These are phyloP conservation scores for Rubroboletus pulcherrimus DNA, from an alignment of 768 basidiomycete genomes.

Conservation along the genomic window DNA sequence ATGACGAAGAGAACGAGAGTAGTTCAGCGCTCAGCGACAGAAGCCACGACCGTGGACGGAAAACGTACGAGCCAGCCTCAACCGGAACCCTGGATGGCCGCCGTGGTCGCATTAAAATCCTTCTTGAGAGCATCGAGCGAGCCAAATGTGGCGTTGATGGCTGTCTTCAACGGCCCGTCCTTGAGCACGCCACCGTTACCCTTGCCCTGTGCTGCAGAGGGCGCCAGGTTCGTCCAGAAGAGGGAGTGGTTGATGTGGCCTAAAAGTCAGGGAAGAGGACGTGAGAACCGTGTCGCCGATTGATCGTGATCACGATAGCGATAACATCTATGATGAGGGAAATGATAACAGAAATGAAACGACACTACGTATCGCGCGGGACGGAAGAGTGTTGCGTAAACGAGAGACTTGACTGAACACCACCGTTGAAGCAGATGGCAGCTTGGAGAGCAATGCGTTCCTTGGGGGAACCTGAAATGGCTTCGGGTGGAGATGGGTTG, in stretches of 20 bases:
- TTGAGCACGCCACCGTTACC: conserved; percentile 58
- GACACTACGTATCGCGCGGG: neutral
- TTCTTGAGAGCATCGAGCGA: conserved; percentile 67
- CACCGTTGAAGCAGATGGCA: conserved; percentile 94
- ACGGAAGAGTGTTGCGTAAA: neutral
- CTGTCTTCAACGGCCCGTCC: conserved; percentile 62
- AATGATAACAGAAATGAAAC: neutral
- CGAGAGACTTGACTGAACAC: conserved; percentile 62
- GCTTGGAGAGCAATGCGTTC: conserved; percentile 84
- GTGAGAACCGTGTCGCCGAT: neutral
- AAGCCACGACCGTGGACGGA: neutral
- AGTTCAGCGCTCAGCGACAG: neutral
- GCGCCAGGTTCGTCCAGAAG: conserved; percentile 94
- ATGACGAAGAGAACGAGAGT: neutral
- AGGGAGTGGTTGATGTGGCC: conserved; percentile 93
- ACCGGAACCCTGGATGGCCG: conserved; percentile 87
- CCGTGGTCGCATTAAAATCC: conserved; percentile 82
- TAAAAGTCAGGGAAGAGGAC: conserved; percentile 17
- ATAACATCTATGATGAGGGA: conserved; percentile 4
- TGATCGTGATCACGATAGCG: conserved; percentile 10
- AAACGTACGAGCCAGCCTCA: conserved; percentile 93
- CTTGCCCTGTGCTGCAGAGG: conserved; percentile 47
- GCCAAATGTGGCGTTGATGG: conserved; percentile 64
- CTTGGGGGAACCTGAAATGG: no score
- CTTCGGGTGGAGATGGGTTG: no score